Evolutionary conservation across 768 basidiomycete species (phyloP), one percentile per base, ranked within the genome.

Genomic region (Vishniacozyma victoriae): DNA sequence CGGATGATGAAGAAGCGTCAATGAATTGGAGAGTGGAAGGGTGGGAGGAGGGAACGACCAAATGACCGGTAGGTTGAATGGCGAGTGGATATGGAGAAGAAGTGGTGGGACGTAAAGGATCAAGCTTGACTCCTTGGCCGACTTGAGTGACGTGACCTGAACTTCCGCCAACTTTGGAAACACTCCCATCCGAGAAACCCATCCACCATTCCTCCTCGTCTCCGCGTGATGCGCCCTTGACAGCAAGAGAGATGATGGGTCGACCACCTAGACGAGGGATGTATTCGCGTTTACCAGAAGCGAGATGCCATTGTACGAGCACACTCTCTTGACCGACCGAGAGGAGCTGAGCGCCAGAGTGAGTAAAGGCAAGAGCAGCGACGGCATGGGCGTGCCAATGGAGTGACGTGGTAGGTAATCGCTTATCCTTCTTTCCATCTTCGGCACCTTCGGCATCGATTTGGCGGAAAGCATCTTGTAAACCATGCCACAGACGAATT

Each of bases 331-430:
- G 89, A 37, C 95, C 95, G 54, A 90, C 93, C 52, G 87, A 92
- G 40, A 97, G 73, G 15, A 99, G 73, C 69, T 95, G 93, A 6
- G 89, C 85, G 12, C 95, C 95, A 57, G 93, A 91, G 12, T 83
- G 73, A 0, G 90, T 87, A 71, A 97, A 99, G 0, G 82, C 76
- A 22, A 99, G 69, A 1, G 88, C 84, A 3, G 86, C 82, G 15
- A 97, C 87, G 3, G 89, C 80, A 68, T 97, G 93, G 2, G 93
- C 86, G 67, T 99, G 95, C 95, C 95, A 99, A 72, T 96, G 93
- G 43, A 96, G 73, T 4, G 82, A 79, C 3, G 87, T 83, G 0
- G 89, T 92, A 62, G 87, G 85, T 1, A 89, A 80, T 48, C 80
- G 82, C 70, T 84, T 87, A 70, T 62, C 61, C 19, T 35, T 52